phyloP scores from a whole-genome alignment of 169 alveolate genomes.

The Eimeria sp. region DNA sequence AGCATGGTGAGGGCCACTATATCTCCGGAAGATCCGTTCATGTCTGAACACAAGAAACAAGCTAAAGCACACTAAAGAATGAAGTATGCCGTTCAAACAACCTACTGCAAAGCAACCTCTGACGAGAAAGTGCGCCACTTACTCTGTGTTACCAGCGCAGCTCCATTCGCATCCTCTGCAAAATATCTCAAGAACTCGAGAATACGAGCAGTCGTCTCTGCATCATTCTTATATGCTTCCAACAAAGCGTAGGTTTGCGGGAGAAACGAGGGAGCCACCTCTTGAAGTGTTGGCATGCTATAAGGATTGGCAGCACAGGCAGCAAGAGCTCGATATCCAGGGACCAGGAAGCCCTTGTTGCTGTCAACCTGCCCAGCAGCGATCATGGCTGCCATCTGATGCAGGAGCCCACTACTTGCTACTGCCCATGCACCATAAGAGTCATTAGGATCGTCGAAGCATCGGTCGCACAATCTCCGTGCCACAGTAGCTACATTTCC shows the following conservation, averaged over 20 bases:
- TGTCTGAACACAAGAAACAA: constrained; percentile 54
- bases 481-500: constrained; percentile 81
- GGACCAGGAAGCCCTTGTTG: constrained; percentile 88
- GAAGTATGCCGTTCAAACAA: not conserved
- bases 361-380: constrained; percentile 88
- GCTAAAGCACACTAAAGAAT: not conserved
- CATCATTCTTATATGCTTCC: constrained; percentile 89
- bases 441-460: constrained; percentile 91
- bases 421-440: constrained; percentile 97
- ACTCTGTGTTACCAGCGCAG: constrained; percentile 83
- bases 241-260: constrained; percentile 86
- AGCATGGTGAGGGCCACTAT: constrained; percentile 68
- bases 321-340: constrained; percentile 90
- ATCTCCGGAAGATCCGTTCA: constrained; percentile 81
- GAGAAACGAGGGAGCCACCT: constrained; percentile 84
- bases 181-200: constrained; percentile 89
- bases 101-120: not conserved
- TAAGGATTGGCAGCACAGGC: constrained; percentile 92
- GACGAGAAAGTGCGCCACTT: not conserved
- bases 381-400: constrained; percentile 89
- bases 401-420: constrained; percentile 92
- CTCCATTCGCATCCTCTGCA: constrained; percentile 89
- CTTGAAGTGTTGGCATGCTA: constrained; percentile 87
- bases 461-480: constrained; percentile 79
- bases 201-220: constrained; percentile 86